Evolutionary conservation across 345 rosid species (phyloP).

Genomic region (Rhodamnia argentea): DNA sequence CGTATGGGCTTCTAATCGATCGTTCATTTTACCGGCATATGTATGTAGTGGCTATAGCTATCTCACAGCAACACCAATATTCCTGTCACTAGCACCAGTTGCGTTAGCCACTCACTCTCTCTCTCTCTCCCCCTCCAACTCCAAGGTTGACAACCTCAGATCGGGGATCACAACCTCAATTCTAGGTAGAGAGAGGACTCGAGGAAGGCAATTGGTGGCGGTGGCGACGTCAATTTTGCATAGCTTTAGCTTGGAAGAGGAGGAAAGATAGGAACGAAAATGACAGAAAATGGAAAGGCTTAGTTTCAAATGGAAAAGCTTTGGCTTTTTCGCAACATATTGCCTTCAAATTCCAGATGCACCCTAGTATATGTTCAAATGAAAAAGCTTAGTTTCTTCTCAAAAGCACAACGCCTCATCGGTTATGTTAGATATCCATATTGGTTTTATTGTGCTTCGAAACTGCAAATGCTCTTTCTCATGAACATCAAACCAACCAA

Average conservation of each 20-base stretch:
- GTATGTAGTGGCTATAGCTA: not conserved
- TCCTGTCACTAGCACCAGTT: not conserved
- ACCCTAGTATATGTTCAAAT: not conserved
- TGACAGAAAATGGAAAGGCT: not conserved
- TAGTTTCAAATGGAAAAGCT: no score
- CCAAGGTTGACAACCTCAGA: not conserved
- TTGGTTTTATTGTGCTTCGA: not conserved
- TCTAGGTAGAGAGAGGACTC: not conserved
- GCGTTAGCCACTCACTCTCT: not conserved
- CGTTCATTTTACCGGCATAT: not conserved
- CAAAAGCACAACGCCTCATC: not conserved
- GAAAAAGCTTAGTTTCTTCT: not conserved
- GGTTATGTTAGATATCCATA: not conserved
- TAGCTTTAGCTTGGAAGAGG: not conserved
- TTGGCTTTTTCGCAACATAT: no score
- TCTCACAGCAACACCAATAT: not conserved
- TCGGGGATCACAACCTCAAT: not conserved
- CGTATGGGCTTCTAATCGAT: not conserved
- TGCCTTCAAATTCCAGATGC: not conserved
- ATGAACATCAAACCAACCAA: not conserved
- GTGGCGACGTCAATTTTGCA: not conserved
- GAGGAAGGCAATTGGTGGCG: not conserved
- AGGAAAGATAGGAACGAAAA: not conserved
- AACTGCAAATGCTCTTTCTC: not conserved
- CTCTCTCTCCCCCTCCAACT: not conserved